These are phyloP conservation scores for Citrus cavaleriei DNA, from an alignment of 345 rosid genomes.

Conservation along the genomic window DNA sequence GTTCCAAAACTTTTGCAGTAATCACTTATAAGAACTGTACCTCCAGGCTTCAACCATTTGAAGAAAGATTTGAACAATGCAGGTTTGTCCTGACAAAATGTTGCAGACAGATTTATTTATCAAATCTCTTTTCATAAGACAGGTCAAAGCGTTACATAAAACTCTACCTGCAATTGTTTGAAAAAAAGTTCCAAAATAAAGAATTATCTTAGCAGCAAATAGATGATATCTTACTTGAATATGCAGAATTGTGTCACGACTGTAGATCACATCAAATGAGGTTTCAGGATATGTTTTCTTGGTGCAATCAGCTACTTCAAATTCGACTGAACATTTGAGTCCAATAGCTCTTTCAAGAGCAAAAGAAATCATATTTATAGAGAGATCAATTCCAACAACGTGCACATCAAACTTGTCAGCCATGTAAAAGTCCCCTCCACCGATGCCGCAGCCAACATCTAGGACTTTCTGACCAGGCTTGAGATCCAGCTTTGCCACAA, in stretches of 20 bases:
- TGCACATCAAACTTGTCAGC: constrained; percentile 82
- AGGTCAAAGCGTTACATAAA: not conserved
- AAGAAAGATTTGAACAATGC: constrained; percentile 76
- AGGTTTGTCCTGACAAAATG: constrained; percentile 76
- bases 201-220: not conserved
- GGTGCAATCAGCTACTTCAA: constrained; percentile 98
- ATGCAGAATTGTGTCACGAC: constrained; percentile 95
- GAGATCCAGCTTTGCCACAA: constrained; percentile 79
- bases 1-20: constrained; percentile 75
- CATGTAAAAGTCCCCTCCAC: constrained; percentile 99
- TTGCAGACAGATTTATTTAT: not conserved
- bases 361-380: constrained; percentile 89
- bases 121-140: not conserved
- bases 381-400: constrained; percentile 93
- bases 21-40: constrained; percentile 86
- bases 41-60: constrained; percentile 97
- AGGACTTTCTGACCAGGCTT: constrained; percentile 92
- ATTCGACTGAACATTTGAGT: constrained; percentile 79
- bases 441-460: constrained; percentile 98
- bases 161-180: not conserved
- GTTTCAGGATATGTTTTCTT: constrained; percentile 72
- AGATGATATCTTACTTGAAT: constrained; percentile 54
- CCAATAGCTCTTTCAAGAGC: constrained; percentile 95
- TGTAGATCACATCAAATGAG: constrained; percentile 90
- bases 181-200: not conserved